phyloP scores from a whole-genome alignment of 345 rosid species.

The Citrus glauca region DNA sequence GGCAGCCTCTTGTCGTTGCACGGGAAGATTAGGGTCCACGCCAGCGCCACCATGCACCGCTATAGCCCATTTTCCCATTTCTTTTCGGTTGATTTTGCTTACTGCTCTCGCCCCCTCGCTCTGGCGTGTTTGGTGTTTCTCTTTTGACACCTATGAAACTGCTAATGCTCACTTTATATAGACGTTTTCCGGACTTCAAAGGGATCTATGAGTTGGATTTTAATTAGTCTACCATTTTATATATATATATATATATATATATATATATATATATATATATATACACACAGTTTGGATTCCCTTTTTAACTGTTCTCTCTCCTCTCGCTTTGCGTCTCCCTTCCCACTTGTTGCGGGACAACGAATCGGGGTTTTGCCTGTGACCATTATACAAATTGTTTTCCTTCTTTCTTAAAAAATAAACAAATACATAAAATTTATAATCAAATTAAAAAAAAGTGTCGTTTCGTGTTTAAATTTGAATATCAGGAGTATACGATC shows the following conservation, averaged over 20 bases:
- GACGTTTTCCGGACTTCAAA: constrained; percentile 5
- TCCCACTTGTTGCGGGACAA: background rate
- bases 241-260: too few relatives aligned
- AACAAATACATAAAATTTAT: too few relatives aligned
- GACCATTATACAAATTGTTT: too few relatives aligned
- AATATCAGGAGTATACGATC: too few relatives aligned
- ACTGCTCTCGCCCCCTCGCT: background rate
- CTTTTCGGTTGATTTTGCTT: background rate
- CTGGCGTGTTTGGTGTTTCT: background rate
- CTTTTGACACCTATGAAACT: background rate
- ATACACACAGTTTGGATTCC: background rate
- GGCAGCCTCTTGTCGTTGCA: constrained; percentile 74
- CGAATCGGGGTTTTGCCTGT: too few relatives aligned
- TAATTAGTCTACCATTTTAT: background rate
- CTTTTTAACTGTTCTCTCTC: background rate
- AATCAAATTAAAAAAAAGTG: too few relatives aligned
- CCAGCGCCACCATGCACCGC: constrained; percentile 99
- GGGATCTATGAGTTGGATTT: background rate
- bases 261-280: too few relatives aligned
- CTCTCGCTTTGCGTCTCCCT: background rate
- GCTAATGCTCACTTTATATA: constrained; percentile 8
- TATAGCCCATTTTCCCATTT: constrained; percentile 95
- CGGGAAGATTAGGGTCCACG: constrained; percentile 91
- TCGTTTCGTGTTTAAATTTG: too few relatives aligned
- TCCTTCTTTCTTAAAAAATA: background rate